These are phyloP conservation scores for Pelargonium fulgidum DNA, from an alignment of 441 rosid genomes.

Conservation along the genomic window DNA sequence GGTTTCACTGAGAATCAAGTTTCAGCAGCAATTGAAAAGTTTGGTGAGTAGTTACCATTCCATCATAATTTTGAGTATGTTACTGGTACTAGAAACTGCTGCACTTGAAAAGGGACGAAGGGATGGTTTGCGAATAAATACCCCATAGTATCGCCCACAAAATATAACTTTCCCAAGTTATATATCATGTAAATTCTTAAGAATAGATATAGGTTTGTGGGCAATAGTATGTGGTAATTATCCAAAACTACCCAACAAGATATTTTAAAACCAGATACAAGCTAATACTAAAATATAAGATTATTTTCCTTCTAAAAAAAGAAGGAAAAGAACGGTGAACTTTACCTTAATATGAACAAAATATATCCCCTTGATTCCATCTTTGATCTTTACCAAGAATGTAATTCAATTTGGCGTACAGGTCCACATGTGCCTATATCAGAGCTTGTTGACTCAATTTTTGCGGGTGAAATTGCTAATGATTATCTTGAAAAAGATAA, in stretches of 20 bases:
- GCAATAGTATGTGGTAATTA: too few relatives aligned
- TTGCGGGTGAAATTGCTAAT: slow-evolving; percentile 42
- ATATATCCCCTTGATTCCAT: not conserved
- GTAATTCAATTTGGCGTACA: slow-evolving; percentile 27
- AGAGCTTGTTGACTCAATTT: slow-evolving; percentile 72
- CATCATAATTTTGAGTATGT: not conserved
- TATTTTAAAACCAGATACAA: not conserved
- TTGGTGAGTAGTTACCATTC: slow-evolving; percentile 42
- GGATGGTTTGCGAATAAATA: too few relatives aligned
- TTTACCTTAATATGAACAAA: not conserved
- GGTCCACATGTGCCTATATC: slow-evolving; percentile 56
- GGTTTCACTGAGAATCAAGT: slow-evolving; percentile 86
- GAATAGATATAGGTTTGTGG: too few relatives aligned
- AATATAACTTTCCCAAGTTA: too few relatives aligned
- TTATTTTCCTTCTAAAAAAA: not conserved
- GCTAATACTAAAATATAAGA: not conserved
- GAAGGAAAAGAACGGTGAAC: not conserved
- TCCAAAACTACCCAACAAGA: not conserved
- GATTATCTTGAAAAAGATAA: slow-evolving; percentile 26
- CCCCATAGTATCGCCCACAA: too few relatives aligned
- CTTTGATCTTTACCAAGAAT: not conserved
- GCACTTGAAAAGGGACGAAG: not conserved
- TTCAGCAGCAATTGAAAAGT: slow-evolving; percentile 75
- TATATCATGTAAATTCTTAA: too few relatives aligned
- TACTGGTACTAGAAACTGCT: slow-evolving; percentile 11